Conservation (phyloP, 2,329 filamentous ascomycete genomes). For the Fragosphaeria purpurea region DNA sequence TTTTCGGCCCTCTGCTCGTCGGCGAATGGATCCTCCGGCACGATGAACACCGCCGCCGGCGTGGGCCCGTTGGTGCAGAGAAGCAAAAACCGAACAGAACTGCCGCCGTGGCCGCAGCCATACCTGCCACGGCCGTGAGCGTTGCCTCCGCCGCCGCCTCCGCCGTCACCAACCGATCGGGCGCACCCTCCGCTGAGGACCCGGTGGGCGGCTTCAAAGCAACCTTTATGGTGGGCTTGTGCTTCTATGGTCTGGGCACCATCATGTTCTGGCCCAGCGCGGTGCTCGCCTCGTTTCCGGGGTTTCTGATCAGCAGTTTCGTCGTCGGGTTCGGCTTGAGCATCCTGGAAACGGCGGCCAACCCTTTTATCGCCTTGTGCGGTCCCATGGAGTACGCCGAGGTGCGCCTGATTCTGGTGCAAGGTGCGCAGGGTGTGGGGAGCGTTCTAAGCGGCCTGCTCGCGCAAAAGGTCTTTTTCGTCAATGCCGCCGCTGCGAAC, state of each 20-base stretch:
- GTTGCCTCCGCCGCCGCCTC: background rate
- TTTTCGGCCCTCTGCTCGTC: conserved; percentile 58
- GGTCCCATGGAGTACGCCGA: conserved; percentile 65
- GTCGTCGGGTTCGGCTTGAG: conserved; percentile 69
- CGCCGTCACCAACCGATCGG: background rate
- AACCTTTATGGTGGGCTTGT: conserved; percentile 68
- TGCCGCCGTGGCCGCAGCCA: no score
- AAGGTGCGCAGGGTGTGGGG: conserved; percentile 67
- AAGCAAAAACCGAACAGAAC: no score
- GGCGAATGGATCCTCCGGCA: conserved; percentile 61
- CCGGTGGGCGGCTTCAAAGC: conserved; percentile 61
- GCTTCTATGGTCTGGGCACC: conserved; percentile 66
- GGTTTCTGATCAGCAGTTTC: conserved; percentile 65
- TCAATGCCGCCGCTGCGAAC: conserved; percentile 34
- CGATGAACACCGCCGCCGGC: conserved; percentile 48
- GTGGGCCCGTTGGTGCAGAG: background rate
- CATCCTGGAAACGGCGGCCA: conserved; percentile 71
- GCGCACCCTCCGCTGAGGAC: conserved; percentile 21
- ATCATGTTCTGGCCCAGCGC: conserved; percentile 80
- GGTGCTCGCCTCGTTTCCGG: conserved; percentile 62
- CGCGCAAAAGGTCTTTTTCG: conserved; percentile 66
- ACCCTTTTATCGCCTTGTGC: conserved; percentile 63
- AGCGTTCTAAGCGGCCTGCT: conserved; percentile 63
- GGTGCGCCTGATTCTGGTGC: conserved; percentile 63
- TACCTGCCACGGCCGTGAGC: no score